These are phyloP conservation scores for Cytospora piceicola DNA, from an alignment of 2,329 filamentous ascomycete genomes.

Conservation along the genomic window DNA sequence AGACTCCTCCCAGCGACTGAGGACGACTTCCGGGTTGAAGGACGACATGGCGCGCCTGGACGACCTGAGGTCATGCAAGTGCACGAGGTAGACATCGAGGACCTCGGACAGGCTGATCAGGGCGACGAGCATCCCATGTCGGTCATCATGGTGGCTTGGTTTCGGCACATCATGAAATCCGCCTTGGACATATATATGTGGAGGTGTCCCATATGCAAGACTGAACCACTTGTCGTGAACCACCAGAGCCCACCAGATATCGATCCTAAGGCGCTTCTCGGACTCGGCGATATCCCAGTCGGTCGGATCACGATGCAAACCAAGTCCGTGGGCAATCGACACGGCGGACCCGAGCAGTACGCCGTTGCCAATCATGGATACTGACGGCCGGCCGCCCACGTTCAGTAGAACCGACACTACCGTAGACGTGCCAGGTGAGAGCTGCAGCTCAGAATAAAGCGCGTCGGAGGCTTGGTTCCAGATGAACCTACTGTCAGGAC, in stretches of 20 bases:
- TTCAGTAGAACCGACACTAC: slow-evolving; percentile 62
- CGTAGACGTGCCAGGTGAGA: slow-evolving; percentile 61
- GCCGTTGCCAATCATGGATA: slow-evolving; percentile 62
- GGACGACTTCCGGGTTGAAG: slow-evolving; percentile 42
- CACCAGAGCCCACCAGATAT: slow-evolving; percentile 60
- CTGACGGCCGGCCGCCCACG: slow-evolving; percentile 62
- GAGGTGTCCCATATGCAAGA: slow-evolving; percentile 57
- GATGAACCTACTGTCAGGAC: slow-evolving; percentile 62
- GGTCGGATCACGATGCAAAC: slow-evolving; percentile 56
- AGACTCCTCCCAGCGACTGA: slow-evolving; percentile 51
- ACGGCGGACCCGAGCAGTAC: slow-evolving; percentile 55
- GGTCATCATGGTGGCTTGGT: slow-evolving; percentile 20
- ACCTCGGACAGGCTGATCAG: slow-evolving; percentile 51
- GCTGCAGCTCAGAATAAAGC: slow-evolving; percentile 62
- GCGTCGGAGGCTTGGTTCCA: slow-evolving; percentile 66
- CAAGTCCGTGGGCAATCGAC: slow-evolving; percentile 57
- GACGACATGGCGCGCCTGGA: slow-evolving; percentile 27
- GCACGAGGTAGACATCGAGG: slow-evolving; percentile 39
- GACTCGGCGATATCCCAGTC: slow-evolving; percentile 55
- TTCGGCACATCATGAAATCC: slow-evolving; percentile 53
- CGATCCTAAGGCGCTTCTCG: slow-evolving; percentile 56
- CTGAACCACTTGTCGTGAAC: slow-evolving; percentile 61
- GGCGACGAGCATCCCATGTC: slow-evolving; percentile 46
- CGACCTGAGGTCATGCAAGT: slow-evolving; percentile 32
- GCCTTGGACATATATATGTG: slow-evolving; percentile 45